phyloP scores from a whole-genome alignment of 495 filamentous ascomycete species.

The Mytilinidion resinicola region DNA sequence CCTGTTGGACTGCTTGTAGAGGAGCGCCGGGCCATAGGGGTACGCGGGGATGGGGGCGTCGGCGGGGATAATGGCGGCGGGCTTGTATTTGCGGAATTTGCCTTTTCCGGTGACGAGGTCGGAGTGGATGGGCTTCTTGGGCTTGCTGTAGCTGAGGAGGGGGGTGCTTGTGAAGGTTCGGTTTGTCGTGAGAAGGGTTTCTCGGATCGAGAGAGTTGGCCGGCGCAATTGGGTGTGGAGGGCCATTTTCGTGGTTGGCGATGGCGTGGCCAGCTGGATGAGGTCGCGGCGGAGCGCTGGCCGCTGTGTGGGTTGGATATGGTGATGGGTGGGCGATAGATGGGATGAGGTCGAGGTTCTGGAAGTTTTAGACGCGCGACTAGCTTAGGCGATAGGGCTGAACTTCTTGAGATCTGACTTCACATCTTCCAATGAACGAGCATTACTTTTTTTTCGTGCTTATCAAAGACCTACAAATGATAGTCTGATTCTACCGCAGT shows the following conservation, averaged over 20 bases:
- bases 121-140: neutral
- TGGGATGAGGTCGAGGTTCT: neutral
- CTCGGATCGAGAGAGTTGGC: neutral
- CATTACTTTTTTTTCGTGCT: too few species aligned
- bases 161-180: neutral
- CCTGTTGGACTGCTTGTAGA: constrained; percentile 81
- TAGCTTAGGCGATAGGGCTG: neutral
- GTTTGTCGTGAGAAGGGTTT: neutral
- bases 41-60: constrained; percentile 57
- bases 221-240: neutral
- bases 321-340: neutral
- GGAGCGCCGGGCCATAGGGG: constrained; percentile 69
- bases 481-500: too few species aligned
- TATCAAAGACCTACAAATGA: too few species aligned
- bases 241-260: neutral
- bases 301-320: neutral
- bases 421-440: too few species aligned
- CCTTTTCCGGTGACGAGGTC: constrained; percentile 1
- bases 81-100: constrained; percentile 5
- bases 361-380: constrained; percentile 2
- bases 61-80: constrained; percentile 15
- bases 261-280: neutral
- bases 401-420: neutral
- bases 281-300: neutral
- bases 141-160: neutral